Evolutionary conservation across 371 early-diverging fungal genomes (phyloP), one percentile per base, ranked within the genome.

Genomic region (Circinella minor): DNA sequence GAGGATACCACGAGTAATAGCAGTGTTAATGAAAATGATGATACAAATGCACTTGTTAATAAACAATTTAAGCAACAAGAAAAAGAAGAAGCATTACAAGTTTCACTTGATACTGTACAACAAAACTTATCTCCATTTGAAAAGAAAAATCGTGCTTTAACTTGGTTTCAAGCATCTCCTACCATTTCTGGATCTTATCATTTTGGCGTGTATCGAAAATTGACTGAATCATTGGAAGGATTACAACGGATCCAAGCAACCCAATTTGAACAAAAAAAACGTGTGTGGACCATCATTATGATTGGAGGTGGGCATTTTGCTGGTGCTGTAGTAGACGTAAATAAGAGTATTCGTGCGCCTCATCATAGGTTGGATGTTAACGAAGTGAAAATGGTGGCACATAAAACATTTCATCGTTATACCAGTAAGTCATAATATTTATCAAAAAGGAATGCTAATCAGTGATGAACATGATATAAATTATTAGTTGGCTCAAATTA

Each of bases 381-480:
- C n/a, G 66, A 76, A 59, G 72, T 84, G 51, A 70, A 76, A 17
- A 61, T 80, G 62, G 61, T 94, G 0, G 87, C 84, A 0, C 95
- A 96, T 79, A 97, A 96, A 77, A 95, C 97, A 7, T 90, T 96
- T 69, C 96, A 96, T 69, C 86, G 97, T 38, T 98, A 98, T 78
- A 97, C 98, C 6, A 96, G 89, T 87, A 77, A 71, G 69, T 62
- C 7, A 0, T n/a, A 27, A 27, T 2, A 27, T 27, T 27, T 27
- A n/a, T 27, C 0, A 27, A 27, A 27, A 27, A 27, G 27, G n/a
- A n/a, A 27, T 2, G 27, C 27, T 2, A 27, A 27, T 27, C 27
- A 27, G 27, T 27, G 27, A 27, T 27, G 27, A 27, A 27, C 27
- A 27, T 27, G 27, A 27, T 27, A 27, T 27, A 27, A 27, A 27